These are phyloP conservation scores for Quillaja saponaria DNA, from an alignment of 306 rosid genomes.

Conservation along the genomic window DNA sequence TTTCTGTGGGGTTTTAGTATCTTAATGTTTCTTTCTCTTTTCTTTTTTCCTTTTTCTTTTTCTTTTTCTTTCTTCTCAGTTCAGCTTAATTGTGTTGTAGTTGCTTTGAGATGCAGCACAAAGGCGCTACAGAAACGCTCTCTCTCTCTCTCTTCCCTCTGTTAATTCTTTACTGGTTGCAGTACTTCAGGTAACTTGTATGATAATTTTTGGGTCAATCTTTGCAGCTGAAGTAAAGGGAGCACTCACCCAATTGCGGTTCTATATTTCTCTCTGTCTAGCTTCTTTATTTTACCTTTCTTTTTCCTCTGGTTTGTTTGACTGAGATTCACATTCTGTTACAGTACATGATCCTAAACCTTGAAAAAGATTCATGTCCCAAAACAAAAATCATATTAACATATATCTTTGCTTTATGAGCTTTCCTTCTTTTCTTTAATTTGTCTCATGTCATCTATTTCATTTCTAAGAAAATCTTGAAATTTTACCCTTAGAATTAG, in stretches of 20 bases:
- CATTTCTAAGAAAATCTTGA: too few relatives aligned
- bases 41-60: constrained; percentile 14
- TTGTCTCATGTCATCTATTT: too few relatives aligned
- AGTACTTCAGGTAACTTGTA: constrained; percentile 49
- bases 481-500: too few relatives aligned
- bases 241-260: constrained; percentile 1
- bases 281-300: not conserved
- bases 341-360: constrained; percentile 27
- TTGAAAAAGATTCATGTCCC: too few relatives aligned
- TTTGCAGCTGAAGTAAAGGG: constrained; percentile 32
- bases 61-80: not conserved
- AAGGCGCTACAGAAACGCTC: constrained; percentile 28
- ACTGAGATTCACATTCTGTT: constrained; percentile 43
- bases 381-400: too few relatives aligned
- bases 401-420: too few relatives aligned
- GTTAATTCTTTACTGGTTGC: constrained; percentile 23
- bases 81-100: constrained; percentile 22
- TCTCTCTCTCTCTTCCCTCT: constrained; percentile 20
- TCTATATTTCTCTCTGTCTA: not conserved
- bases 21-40: not conserved
- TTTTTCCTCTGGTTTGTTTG: constrained; percentile 18
- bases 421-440: too few relatives aligned
- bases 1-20: constrained; percentile 39
- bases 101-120: constrained; percentile 56
- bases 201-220: constrained; percentile 49